Conservation (phyloP, 768 basidiomycete genomes). For the Termitomyces sp. region DNA sequence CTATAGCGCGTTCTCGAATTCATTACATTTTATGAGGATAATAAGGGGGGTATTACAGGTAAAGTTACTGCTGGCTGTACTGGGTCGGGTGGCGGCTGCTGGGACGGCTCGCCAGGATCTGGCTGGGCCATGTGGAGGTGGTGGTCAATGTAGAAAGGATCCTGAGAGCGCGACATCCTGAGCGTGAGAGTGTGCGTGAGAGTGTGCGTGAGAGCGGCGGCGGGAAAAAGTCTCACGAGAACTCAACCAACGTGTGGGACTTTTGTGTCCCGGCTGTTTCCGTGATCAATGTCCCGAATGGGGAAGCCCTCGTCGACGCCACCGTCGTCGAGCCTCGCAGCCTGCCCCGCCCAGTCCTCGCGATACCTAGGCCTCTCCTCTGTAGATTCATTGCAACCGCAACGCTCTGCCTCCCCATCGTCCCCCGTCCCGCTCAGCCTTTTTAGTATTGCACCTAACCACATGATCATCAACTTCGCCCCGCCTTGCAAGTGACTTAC, state of each 20-base stretch:
- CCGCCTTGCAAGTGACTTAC: constrained; percentile 20
- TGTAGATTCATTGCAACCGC: constrained; percentile 19
- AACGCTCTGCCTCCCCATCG: constrained; percentile 28
- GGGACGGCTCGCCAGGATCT: constrained; percentile 10
- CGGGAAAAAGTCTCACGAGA: constrained; percentile 28
- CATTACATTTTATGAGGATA: constrained; percentile 18
- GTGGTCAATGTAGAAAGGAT: constrained; percentile 41
- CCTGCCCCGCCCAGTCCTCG: not conserved
- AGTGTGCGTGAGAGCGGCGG: constrained; percentile 38
- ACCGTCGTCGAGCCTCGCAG: not conserved
- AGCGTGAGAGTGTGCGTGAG: constrained; percentile 44
- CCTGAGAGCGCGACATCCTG: constrained; percentile 38
- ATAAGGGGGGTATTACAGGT: constrained; percentile 26
- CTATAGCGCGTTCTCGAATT: constrained; percentile 23
- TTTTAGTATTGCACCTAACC: not conserved
- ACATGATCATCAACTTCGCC: constrained; percentile 21
- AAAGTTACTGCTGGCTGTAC: constrained; percentile 18
- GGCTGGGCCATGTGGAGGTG: constrained; percentile 36
- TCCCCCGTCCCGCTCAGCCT: constrained; percentile 14
- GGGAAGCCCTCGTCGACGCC: constrained; percentile 10
- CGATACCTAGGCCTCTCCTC: constrained; percentile 31
- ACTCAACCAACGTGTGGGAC: constrained; percentile 26
- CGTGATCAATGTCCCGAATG: constrained; percentile 12
- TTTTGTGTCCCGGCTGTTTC: constrained; percentile 19
- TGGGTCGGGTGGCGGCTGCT: constrained; percentile 15